Evolutionary conservation across 371 early-diverging fungal genomes (phyloP).

Genomic region (Capniomyces stellatus): DNA sequence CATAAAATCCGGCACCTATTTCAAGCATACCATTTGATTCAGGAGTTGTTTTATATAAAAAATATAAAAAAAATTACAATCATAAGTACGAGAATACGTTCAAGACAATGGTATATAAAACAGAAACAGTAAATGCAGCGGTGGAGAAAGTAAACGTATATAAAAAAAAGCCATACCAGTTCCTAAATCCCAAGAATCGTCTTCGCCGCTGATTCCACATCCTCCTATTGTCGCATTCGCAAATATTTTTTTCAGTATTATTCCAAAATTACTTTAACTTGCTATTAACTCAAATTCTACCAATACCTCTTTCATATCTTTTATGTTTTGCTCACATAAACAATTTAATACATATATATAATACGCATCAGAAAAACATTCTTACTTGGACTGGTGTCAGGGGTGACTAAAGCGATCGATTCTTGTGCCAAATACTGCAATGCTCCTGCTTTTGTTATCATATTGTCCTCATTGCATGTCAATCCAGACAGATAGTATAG

Average conservation of each 20-base stretch:
- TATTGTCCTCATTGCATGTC: conserved; percentile 71
- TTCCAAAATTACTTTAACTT: too few relatives aligned
- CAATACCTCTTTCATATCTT: too few relatives aligned
- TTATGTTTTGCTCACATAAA: background rate
- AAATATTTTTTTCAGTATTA: too few relatives aligned
- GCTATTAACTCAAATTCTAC: too few relatives aligned
- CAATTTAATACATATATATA: background rate
- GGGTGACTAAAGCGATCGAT: conserved; percentile 53
- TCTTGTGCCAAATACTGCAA: conserved; percentile 39
- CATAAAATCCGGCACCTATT: conserved; percentile 59
- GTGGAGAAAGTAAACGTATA: background rate
- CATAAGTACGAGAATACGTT: background rate
- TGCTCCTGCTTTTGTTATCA: conserved; percentile 69
- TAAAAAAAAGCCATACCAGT: conserved; percentile 1
- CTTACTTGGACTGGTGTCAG: conserved; percentile 75
- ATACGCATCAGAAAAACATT: background rate
- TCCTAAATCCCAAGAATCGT: conserved; percentile 43
- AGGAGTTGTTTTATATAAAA: too few relatives aligned
- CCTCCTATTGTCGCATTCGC: too few relatives aligned
- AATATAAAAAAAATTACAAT: background rate
- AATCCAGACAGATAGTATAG: conserved; percentile 52
- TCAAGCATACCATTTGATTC: too few relatives aligned
- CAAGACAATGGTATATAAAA: too few relatives aligned
- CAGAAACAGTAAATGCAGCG: too few relatives aligned
- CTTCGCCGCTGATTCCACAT: conserved; percentile 28